Evolutionary conservation across 1,139 yeast genomes (phyloP), one percentile per base, ranked within the genome.

Genomic region (Scheffersomyces illinoinensis): DNA sequence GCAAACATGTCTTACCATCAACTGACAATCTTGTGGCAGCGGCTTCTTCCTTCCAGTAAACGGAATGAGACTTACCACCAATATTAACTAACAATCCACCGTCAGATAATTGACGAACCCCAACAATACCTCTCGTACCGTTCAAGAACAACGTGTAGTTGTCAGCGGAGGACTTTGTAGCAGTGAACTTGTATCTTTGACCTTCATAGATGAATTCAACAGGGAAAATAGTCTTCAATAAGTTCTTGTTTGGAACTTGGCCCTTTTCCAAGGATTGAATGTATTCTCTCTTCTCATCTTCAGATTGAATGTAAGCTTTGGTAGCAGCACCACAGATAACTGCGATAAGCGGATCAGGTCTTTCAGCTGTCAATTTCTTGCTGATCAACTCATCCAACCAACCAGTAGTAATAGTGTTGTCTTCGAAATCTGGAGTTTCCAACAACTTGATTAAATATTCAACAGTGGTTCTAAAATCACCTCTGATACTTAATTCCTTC

Each of bases 11-110:
- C 81, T 92, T 95, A 61, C 97, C 87, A 73, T 95, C 98, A 52
- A 95, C 97, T 23, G 97, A 91, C 68, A 95, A 78, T 78, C 99
- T 89, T n/a, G 98, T 93, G 49, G 97, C 97, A 58, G 93, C 87
- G 62, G 96, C 93, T 79, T 95, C 99, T 73, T 95, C 98, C 76
- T 95, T 93, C 97, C 97, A 95, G 79, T 95, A 95, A 56, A 95
- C 91, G 43, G 97, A 86, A 77, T 95, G 98, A 4, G 98, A 91
- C 73, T 89, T 92, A 64, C 99, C 98, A 62, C 90, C 97, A 62
- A 95, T 76, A 5, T 97, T 88, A 68, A 93, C 83, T 70, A 95
- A 85, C 62, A 96, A 81, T 50, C 99, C 98, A 69, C 99, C 99
- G 72, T 96, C 99, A 55, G 96, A 88, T 62, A 95, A 85, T 20